phyloP scores from a whole-genome alignment of 1,284 basidiomycete species.

The Trichosporon coremiiforme region DNA sequence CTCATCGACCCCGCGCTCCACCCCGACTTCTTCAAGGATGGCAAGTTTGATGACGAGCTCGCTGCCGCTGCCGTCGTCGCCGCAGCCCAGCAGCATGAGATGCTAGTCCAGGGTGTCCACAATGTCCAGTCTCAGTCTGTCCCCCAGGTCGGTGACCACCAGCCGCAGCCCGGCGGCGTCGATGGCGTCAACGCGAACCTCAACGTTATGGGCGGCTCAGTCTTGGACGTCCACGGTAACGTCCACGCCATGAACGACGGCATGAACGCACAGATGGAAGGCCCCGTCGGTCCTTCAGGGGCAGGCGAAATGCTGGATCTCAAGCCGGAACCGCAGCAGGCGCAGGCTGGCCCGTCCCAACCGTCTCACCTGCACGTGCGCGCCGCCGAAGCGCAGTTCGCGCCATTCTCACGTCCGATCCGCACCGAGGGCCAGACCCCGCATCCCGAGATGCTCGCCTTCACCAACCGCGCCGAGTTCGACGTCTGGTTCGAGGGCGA shows the following conservation, averaged over 20 bases:
- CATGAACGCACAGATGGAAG: conserved; percentile 12
- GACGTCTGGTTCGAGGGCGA: conserved; percentile 50
- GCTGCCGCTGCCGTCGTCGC: conserved; percentile 31
- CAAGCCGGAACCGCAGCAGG: conserved; percentile 18
- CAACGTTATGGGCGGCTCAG: conserved; percentile 10
- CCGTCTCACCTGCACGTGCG: conserved; percentile 9
- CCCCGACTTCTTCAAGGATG: conserved; percentile 30
- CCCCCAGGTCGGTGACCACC: conserved; percentile 6
- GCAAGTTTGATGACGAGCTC: conserved; percentile 33
- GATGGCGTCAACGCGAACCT: conserved; percentile 11
- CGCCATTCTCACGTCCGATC: conserved; percentile 41
- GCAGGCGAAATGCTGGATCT: conserved; percentile 22
- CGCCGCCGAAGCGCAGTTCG: conserved; percentile 30
- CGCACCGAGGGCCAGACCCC: conserved; percentile 42
- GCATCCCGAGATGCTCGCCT: conserved; percentile 41
- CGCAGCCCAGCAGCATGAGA: conserved; percentile 25
- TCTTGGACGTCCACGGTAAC: conserved; percentile 21
- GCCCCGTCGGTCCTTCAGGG: conserved; percentile 9
- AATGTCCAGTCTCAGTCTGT: conserved; percentile 9
- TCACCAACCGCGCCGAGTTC: conserved; percentile 41
- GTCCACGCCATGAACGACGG: conserved; percentile 19
- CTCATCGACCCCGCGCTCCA: conserved; percentile 32
- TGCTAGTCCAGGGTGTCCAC: conserved; percentile 15
- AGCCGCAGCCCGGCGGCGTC: conserved; percentile 14
- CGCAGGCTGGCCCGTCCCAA: neutral